These are phyloP conservation scores for Venturia carpophila DNA, from an alignment of 2,329 filamentous ascomycete genomes.

Conservation along the genomic window DNA sequence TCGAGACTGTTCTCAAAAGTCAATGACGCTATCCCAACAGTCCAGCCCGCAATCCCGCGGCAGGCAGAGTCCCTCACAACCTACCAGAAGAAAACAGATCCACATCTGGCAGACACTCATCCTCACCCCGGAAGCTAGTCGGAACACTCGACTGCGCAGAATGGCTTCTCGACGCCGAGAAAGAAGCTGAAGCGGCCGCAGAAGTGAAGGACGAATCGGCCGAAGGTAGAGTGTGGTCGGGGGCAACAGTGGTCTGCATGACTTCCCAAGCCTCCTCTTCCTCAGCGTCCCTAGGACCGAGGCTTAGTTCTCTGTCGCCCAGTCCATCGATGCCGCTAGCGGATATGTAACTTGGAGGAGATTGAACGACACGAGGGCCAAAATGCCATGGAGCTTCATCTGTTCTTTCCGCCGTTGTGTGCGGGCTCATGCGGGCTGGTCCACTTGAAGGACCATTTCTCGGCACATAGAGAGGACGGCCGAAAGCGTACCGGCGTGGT, in stretches of 20 bases:
- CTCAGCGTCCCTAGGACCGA: slow-evolving; percentile 63
- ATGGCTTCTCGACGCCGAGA: slow-evolving; percentile 11
- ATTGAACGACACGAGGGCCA: neutral
- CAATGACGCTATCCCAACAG: too few species aligned
- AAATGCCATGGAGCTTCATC: neutral
- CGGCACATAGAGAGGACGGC: neutral
- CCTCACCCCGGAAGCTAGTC: neutral
- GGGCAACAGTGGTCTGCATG: slow-evolving; percentile 69
- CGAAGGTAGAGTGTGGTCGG: slow-evolving; percentile 73
- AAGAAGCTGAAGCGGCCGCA: slow-evolving; percentile 35
- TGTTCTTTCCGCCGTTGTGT: neutral
- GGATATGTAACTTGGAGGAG: slow-evolving; percentile 7
- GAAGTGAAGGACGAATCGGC: slow-evolving; percentile 77
- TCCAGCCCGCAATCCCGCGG: too few species aligned
- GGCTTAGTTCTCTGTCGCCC: slow-evolving; percentile 79
- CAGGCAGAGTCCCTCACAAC: neutral
- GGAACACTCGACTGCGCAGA: slow-evolving; percentile 17
- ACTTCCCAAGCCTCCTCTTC: slow-evolving; percentile 62
- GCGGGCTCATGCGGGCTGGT: neutral
- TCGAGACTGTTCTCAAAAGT: too few species aligned
- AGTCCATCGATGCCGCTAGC: slow-evolving; percentile 56
- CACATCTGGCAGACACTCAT: slow-evolving; percentile 1
- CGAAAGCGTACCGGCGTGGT: neutral
- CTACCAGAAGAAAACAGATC: neutral
- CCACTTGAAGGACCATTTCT: neutral